Conservation (phyloP, 495 filamentous ascomycete genomes). For the Lentithecium fluviatile region DNA sequence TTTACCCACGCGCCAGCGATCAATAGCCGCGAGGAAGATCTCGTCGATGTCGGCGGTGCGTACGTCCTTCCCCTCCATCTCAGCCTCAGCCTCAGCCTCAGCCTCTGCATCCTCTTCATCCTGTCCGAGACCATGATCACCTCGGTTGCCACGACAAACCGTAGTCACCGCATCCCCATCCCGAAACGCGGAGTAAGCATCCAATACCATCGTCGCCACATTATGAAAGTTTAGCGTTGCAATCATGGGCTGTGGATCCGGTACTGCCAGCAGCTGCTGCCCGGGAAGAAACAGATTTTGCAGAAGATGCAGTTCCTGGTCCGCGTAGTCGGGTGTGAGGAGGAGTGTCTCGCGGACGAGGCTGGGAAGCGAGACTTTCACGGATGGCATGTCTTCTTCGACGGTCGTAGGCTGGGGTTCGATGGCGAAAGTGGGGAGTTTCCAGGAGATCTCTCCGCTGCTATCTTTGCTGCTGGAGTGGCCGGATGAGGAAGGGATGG, state of each 20-base stretch:
- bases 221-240: constrained; percentile 31
- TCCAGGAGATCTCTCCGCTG: background rate
- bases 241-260: background rate
- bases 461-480: background rate
- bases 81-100: background rate
- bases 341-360: constrained; percentile 13
- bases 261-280: background rate
- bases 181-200: background rate
- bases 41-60: constrained; percentile 11
- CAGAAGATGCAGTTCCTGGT: constrained; percentile 6
- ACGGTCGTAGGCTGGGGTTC: background rate
- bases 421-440: background rate
- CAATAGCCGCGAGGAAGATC: constrained; percentile 11
- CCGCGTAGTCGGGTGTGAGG: constrained; percentile 7
- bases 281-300: constrained; percentile 14
- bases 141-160: background rate
- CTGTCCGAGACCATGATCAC: too few species aligned
- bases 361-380: constrained; percentile 22
- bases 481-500: background rate
- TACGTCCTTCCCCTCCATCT: background rate
- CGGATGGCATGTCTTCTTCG: background rate
- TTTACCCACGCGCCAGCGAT: constrained; percentile 25
- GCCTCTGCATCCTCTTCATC: background rate
- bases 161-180: background rate
- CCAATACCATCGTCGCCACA: constrained; percentile 15